A percentile compares a stretch with the other conserved stretches of the same genome.
phyloP scores from a whole-genome alignment of 495 filamentous ascomycete species.

The Penicillium alfredii region DNA sequence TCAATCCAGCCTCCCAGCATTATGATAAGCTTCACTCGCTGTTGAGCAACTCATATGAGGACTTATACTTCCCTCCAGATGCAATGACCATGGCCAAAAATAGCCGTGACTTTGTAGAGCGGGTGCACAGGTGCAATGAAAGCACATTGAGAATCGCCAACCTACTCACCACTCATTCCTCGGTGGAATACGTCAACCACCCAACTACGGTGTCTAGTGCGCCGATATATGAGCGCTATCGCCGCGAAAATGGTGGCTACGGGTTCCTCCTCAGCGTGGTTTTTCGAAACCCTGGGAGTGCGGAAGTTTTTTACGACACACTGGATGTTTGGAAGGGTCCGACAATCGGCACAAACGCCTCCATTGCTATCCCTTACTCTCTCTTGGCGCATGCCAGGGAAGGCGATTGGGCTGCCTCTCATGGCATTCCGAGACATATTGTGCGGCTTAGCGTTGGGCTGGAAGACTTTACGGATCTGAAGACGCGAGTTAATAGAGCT shows the following conservation, averaged over 20 bases:
- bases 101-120: conserved; percentile 8
- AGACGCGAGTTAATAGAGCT: no score
- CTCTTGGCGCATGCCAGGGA: conserved; percentile 14
- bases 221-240: conserved; percentile 12
- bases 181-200: conserved; percentile 12
- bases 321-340: conserved; percentile 20
- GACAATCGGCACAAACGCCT: conserved; percentile 21
- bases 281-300: conserved; percentile 10
- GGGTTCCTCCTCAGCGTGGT: conserved; percentile 15
- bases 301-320: conserved; percentile 16
- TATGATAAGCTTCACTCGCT: conserved; percentile 3
- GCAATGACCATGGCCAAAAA: conserved; percentile 13
- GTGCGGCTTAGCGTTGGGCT: conserved; percentile 21
- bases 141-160: conserved; percentile 9
- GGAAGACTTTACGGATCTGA: no score
- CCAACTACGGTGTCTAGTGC: conserved; percentile 7
- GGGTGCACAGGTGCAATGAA: conserved; percentile 10
- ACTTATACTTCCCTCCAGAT: conserved; percentile 16
- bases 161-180: conserved; percentile 9
- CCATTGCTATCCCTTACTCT: conserved; percentile 14
- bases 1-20: no score
- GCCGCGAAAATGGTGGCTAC: conserved; percentile 12
- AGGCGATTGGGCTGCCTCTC: conserved; percentile 16
- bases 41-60: conserved; percentile 4
- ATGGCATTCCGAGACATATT: conserved; percentile 14